phyloP scores from a whole-genome alignment of 768 basidiomycete species.

The Boletus sp. region DNA sequence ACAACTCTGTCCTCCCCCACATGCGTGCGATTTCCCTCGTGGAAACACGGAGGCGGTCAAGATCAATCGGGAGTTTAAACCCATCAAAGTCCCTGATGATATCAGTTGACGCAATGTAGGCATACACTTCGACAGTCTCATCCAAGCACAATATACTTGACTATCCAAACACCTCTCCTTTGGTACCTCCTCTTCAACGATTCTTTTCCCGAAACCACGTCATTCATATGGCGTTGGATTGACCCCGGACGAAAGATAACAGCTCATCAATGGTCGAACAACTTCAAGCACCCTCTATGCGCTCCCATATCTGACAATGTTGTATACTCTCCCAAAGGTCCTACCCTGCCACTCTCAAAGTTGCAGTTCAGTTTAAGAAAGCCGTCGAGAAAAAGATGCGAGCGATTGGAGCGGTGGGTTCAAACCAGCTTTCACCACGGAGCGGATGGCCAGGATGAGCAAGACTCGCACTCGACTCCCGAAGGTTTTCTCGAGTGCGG shows the following conservation, averaged over 20 bases:
- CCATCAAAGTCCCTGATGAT: too few species aligned
- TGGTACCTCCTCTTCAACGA: constrained; percentile 31
- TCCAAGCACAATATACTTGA: constrained; percentile 41
- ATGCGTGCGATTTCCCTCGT: too few species aligned
- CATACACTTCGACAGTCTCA: too few species aligned
- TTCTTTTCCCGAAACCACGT: constrained; percentile 45
- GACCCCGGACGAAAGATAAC: constrained; percentile 39
- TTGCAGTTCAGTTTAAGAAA: constrained; percentile 64
- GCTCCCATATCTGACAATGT: constrained; percentile 88
- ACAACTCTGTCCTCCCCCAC: too few species aligned
- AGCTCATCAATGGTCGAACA: constrained; percentile 40
- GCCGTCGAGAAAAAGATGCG: constrained; percentile 58
- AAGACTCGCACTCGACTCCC: constrained; percentile 22
- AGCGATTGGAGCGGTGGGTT: constrained; percentile 37
- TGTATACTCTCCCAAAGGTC: constrained; percentile 76
- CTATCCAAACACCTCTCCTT: constrained; percentile 38
- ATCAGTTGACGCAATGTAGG: too few species aligned
- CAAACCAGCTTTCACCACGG: constrained; percentile 15
- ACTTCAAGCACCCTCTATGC: constrained; percentile 66
- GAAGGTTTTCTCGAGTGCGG: constrained; percentile 32
- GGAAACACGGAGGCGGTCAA: too few species aligned
- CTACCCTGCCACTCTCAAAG: constrained; percentile 48
- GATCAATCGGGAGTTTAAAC: too few species aligned
- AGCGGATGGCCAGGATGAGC: constrained; percentile 3
- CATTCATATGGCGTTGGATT: constrained; percentile 35